phyloP scores from a whole-genome alignment of 805 yeast genomes.

The Yarrowia sp. region DNA sequence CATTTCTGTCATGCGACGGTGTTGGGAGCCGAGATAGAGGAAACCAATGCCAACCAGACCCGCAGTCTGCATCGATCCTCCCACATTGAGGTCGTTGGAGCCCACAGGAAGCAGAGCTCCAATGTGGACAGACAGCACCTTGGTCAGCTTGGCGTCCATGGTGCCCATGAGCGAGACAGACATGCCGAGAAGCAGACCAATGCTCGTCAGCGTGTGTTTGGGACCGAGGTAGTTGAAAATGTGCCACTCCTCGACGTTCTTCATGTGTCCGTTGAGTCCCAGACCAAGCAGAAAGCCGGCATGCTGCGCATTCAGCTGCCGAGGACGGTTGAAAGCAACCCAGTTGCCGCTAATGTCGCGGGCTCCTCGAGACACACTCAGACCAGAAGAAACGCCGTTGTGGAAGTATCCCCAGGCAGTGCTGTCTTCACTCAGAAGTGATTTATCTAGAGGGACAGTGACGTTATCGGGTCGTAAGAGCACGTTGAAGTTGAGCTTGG shows the following conservation, averaged over 20 bases:
- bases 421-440: constrained; percentile 39
- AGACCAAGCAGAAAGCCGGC: constrained; percentile 93
- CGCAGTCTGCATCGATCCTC: constrained; percentile 80
- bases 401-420: constrained; percentile 85
- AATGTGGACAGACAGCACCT: constrained; percentile 88
- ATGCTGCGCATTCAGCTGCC: constrained; percentile 71
- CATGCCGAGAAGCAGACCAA: constrained; percentile 87
- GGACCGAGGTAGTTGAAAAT: constrained; percentile 90
- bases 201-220: constrained; percentile 77
- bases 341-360: constrained; percentile 81
- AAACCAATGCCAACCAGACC: constrained; percentile 90
- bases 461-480: constrained; percentile 64
- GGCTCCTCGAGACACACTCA: constrained; percentile 66
- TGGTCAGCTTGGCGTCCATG: constrained; percentile 82
- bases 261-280: constrained; percentile 87
- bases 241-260: constrained; percentile 89
- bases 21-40: constrained; percentile 71
- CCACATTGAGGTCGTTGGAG: constrained; percentile 83
- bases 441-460: constrained; percentile 59
- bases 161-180: constrained; percentile 82
- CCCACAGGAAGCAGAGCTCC: constrained; percentile 89
- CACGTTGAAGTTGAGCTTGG: constrained; percentile 68
- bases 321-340: constrained; percentile 84
- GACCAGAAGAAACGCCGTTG: constrained; percentile 85
- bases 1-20: constrained; percentile 81